Conservation (phyloP, 2,329 filamentous ascomycete genomes). For the Cercospora sp. region DNA sequence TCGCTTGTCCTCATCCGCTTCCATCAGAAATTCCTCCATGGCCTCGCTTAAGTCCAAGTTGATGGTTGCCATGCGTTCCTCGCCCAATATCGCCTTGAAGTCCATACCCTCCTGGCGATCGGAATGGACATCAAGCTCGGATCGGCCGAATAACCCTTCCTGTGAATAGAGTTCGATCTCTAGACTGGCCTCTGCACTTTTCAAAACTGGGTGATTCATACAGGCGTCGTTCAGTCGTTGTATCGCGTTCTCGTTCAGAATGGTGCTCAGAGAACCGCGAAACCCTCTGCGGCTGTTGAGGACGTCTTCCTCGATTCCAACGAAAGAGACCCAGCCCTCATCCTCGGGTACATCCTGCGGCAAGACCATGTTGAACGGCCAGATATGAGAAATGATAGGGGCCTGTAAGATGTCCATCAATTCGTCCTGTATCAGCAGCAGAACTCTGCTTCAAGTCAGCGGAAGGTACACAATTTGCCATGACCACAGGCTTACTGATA, state of each 20-base stretch:
- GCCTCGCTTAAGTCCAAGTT: neutral
- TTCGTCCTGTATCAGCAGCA: neutral
- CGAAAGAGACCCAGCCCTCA: slow-evolving; percentile 12
- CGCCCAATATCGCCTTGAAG: slow-evolving; percentile 6
- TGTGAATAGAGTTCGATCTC: slow-evolving; percentile 8
- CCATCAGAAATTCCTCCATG: neutral
- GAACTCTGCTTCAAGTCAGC: neutral
- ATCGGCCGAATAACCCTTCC: neutral
- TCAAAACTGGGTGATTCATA: neutral
- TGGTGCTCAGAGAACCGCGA: neutral
- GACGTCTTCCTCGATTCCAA: neutral
- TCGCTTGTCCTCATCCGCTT: neutral
- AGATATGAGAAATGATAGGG: slow-evolving; percentile 1
- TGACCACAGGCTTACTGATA: neutral
- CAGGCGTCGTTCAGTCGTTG: neutral
- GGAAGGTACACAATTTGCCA: neutral
- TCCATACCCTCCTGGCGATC: neutral
- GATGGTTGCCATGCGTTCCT: slow-evolving; percentile 4
- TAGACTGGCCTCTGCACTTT: neutral
- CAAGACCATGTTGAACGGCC: slow-evolving; percentile 3
- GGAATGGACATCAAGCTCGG: neutral
- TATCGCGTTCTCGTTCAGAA: neutral
- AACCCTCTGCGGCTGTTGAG: neutral
- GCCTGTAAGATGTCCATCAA: neutral
- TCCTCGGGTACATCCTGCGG: neutral